Evolutionary conservation across 2,329 filamentous ascomycete species (phyloP).

Genomic region (Gaeumannomyces tritici): DNA sequence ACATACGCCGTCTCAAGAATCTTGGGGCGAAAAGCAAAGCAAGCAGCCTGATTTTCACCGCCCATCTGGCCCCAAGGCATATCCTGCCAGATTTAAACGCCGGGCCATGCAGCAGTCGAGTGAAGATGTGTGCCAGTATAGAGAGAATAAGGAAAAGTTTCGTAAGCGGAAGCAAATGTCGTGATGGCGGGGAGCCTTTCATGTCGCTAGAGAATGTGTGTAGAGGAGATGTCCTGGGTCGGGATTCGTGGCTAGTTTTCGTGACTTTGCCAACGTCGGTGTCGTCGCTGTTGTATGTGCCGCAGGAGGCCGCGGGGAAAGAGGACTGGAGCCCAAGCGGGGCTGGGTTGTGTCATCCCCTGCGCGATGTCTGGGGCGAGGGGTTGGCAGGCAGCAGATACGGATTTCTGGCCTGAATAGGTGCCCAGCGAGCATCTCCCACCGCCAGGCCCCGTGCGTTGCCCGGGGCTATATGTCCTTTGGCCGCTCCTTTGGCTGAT

Average conservation of each 20-base stretch:
- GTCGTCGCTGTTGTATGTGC: background rate
- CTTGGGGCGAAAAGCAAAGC: background rate
- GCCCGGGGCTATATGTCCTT: background rate
- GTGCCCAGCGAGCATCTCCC: too few relatives aligned
- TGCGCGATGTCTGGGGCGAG: too few relatives aligned
- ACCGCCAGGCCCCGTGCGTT: background rate
- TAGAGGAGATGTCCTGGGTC: background rate
- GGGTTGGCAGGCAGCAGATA: too few relatives aligned
- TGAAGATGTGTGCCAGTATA: conserved; percentile 35
- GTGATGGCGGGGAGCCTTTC: background rate
- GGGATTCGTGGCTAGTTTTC: background rate
- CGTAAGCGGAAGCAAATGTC: background rate
- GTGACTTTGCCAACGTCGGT: background rate
- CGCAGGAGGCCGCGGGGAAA: background rate
- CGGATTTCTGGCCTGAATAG: background rate
- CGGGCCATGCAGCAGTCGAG: conserved; percentile 44
- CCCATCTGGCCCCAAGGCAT: conserved; percentile 1
- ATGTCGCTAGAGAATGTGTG: background rate
- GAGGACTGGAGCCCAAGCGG: background rate
- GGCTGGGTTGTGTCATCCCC: background rate
- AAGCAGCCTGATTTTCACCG: background rate
- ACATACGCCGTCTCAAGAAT: background rate
- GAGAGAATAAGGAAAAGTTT: background rate
- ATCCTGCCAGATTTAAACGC: conserved; percentile 25
- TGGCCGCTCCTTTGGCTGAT: conserved; percentile 38